Evolutionary conservation across 139 green algal genomes (phyloP).

Genomic region (Chlorella sp.): DNA sequence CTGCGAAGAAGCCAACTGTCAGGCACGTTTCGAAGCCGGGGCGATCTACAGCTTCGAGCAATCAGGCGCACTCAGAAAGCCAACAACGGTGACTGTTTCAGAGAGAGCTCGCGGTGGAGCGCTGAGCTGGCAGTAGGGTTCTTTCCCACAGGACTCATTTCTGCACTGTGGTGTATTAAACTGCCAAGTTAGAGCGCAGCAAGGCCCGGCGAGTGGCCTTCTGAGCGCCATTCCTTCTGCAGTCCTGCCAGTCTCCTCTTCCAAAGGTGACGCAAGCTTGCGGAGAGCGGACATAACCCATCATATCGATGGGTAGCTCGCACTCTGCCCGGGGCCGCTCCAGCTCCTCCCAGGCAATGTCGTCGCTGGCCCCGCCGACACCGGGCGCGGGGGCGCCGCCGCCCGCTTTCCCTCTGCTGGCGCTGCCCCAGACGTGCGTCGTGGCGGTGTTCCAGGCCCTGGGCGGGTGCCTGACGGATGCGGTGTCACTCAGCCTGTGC

Average conservation of each 20-base stretch:
- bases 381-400: not conserved
- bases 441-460: constrained; percentile 21
- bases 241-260: not conserved
- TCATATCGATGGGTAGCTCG: no score
- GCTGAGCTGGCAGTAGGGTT: no score
- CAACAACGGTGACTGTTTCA: no score
- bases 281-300: no score
- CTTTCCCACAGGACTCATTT: no score
- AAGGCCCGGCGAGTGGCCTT: not conserved
- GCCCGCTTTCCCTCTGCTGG: not conserved
- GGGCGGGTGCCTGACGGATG: not conserved
- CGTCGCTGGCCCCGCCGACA: not conserved
- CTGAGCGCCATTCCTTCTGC: not conserved
- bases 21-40: no score
- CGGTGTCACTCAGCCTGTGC: not conserved
- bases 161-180: not conserved
- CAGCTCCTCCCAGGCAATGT: not conserved
- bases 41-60: no score
- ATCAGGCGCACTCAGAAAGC: no score
- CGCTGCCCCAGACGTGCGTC: not conserved
- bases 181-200: not conserved
- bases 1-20: no score
- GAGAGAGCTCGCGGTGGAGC: no score
- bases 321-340: not conserved
- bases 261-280: not conserved